Evolutionary conservation across 495 filamentous ascomycete species (phyloP).

Genomic region (Daldinia concentrica): DNA sequence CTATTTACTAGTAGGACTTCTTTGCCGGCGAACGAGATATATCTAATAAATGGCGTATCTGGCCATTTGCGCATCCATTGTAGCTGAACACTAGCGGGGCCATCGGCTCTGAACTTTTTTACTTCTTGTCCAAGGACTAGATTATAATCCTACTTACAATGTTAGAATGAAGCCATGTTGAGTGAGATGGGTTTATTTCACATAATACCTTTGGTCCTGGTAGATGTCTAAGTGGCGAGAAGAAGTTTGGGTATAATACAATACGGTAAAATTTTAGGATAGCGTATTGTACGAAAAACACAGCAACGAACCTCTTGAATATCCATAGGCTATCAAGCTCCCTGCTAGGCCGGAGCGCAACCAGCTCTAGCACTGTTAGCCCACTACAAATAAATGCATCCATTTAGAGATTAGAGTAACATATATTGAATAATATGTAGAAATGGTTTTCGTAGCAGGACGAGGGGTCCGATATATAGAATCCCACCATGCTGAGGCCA

Average conservation of each 20-base stretch:
- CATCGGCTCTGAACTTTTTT: slow-evolving; percentile 37
- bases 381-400: slow-evolving; percentile 16
- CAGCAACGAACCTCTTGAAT: slow-evolving; percentile 8
- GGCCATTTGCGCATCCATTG: slow-evolving; percentile 48
- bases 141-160: slow-evolving; percentile 25
- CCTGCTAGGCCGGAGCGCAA: slow-evolving; percentile 8
- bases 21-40: slow-evolving; percentile 45
- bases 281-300: slow-evolving; percentile 30
- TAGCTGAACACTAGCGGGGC: slow-evolving; percentile 29
- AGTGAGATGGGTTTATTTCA: not conserved
- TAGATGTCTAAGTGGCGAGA: slow-evolving; percentile 46
- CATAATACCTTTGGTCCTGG: slow-evolving; percentile 44
- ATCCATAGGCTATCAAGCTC: not conserved
- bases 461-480: not conserved
- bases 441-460: not conserved
- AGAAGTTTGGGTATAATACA: slow-evolving; percentile 40
- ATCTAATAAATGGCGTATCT: slow-evolving; percentile 51
- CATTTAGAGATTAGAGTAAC: slow-evolving; percentile 11
- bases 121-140: slow-evolving; percentile 39
- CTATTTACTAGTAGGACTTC: slow-evolving; percentile 51
- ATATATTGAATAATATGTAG: not conserved
- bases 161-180: not conserved
- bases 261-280: slow-evolving; percentile 38
- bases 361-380: slow-evolving; percentile 24
- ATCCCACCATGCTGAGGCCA: not conserved